Evolutionary conservation across 176 grass and related monocot species (phyloP).

Genomic region (Lolium rigidum): DNA sequence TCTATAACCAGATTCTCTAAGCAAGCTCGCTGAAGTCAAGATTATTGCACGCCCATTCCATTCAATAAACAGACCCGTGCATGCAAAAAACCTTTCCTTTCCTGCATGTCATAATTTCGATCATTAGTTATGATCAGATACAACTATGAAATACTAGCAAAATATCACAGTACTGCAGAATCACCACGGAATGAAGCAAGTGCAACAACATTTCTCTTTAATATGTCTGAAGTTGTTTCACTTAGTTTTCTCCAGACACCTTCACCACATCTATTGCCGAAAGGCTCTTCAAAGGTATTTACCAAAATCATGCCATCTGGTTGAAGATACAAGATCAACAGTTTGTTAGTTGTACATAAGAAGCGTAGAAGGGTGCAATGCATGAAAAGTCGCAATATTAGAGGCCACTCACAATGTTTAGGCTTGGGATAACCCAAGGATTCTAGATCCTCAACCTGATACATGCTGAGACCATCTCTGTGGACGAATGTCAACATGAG

Average conservation of each 20-base stretch:
- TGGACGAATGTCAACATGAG: not conserved
- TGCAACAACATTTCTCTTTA: not conserved
- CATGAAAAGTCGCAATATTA: not conserved
- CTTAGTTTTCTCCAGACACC: slow-evolving; percentile 20
- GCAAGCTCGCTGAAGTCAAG: slow-evolving; percentile 18
- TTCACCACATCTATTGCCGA: not conserved
- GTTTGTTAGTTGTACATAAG: not conserved
- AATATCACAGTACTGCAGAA: not conserved
- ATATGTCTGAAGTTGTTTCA: not conserved
- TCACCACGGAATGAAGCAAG: slow-evolving; percentile 31
- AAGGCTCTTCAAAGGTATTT: slow-evolving; percentile 31
- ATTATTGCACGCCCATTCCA: not conserved
- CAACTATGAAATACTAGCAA: not conserved
- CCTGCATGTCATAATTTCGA: not conserved
- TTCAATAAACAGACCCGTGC: slow-evolving; percentile 14
- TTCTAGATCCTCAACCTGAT: not conserved
- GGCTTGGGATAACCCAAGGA: slow-evolving; percentile 29
- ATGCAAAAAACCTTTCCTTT: slow-evolving; percentile 8
- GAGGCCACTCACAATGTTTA: slow-evolving; percentile 2
- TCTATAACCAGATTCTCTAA: not conserved
- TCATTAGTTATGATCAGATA: not conserved
- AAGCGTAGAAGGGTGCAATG: not conserved
- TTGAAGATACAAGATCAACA: not conserved
- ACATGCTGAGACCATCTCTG: not conserved
- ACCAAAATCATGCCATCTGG: slow-evolving; percentile 30